A percentile compares a stretch with the other conserved stretches of the same genome.
phyloP scores from a whole-genome alignment of 257 asterid species.

The Lycium barbarum region DNA sequence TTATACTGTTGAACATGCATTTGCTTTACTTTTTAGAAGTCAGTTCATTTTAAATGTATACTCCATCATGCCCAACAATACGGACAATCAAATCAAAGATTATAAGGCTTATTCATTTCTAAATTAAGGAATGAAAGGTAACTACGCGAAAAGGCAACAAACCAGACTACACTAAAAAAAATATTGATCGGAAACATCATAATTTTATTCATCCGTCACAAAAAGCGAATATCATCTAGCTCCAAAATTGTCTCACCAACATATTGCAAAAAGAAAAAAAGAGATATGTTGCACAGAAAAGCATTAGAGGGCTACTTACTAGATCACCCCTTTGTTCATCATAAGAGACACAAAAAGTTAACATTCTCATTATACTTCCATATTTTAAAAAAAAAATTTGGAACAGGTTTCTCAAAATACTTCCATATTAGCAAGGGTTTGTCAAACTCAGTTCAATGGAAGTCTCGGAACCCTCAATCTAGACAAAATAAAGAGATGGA shows the following conservation, averaged over 20 bases:
- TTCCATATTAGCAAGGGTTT: slow-evolving; percentile 4
- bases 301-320: not conserved
- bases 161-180: not conserved
- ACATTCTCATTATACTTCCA: not conserved
- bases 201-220: slow-evolving; percentile 14
- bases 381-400: no score
- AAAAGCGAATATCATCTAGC: slow-evolving; percentile 6
- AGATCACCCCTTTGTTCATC: slow-evolving; percentile 2
- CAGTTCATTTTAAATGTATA: slow-evolving; percentile 20
- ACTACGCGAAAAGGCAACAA: not conserved
- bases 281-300: slow-evolving; percentile 4
- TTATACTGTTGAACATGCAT: not conserved
- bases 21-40: not conserved
- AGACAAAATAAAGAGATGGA: not conserved
- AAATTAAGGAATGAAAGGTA: not conserved
- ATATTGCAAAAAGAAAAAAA: not conserved
- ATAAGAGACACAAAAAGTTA: slow-evolving; percentile 7
- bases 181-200: not conserved
- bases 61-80: slow-evolving; percentile 23
- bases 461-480: not conserved
- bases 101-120: not conserved
- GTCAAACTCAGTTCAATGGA: not conserved
- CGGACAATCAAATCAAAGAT: slow-evolving; percentile 3
- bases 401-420: no score
- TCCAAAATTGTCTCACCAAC: not conserved